phyloP scores from a whole-genome alignment of 2,329 filamentous ascomycete genomes.

The Neopestalotiopsis sp. region DNA sequence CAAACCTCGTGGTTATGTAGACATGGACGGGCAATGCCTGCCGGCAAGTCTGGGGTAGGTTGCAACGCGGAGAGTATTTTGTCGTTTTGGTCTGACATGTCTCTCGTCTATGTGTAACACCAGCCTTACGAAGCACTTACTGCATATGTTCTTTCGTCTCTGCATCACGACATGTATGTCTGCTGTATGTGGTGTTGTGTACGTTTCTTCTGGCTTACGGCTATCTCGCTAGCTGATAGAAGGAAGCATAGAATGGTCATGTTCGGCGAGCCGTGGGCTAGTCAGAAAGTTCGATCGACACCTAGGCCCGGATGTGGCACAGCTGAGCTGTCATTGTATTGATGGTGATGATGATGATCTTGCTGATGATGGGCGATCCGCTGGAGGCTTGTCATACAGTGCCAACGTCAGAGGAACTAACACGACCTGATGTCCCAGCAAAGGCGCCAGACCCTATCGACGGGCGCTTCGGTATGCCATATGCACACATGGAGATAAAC shows the following conservation, averaged over 20 bases:
- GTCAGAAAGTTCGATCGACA: neutral
- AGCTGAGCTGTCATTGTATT: neutral
- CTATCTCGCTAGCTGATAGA: neutral
- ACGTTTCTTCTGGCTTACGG: neutral
- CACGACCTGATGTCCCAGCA: neutral
- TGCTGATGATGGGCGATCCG: neutral
- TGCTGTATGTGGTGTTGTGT: neutral
- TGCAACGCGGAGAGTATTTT: slow-evolving; percentile 7
- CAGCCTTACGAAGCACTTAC: slow-evolving; percentile 12
- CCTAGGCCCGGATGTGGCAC: neutral
- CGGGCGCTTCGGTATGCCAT: neutral
- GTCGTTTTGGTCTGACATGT: neutral
- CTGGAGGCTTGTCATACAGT: neutral
- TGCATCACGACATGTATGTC: neutral
- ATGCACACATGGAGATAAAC: neutral
- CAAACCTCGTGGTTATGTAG: neutral
- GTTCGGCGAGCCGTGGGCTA: neutral
- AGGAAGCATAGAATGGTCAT: neutral
- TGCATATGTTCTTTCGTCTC: neutral
- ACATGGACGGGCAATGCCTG: slow-evolving; percentile 4
- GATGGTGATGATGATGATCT: neutral
- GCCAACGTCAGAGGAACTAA: neutral
- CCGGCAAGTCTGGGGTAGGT: neutral
- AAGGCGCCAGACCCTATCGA: neutral
- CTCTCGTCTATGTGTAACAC: slow-evolving; percentile 7